Conservation (phyloP, 2,329 filamentous ascomycete species). For the Paecilomyces formosus region DNA sequence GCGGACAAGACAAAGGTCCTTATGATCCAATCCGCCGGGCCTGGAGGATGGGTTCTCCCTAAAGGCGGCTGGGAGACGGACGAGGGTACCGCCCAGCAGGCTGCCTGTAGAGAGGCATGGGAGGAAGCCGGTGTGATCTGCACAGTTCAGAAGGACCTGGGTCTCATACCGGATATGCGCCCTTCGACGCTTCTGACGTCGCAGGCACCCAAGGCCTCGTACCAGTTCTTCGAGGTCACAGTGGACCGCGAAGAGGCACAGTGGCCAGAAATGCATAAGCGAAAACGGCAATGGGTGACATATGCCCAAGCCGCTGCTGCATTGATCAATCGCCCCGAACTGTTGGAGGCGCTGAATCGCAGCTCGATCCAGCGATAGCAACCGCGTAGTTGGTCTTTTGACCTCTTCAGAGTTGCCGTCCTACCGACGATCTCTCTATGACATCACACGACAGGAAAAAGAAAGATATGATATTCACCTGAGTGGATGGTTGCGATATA, state of each 20-base stretch:
- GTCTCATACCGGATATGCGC: slow-evolving; percentile 76
- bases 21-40: slow-evolving; percentile 84
- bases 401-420: neutral
- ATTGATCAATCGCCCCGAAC: slow-evolving; percentile 71
- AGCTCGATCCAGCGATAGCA: slow-evolving; percentile 58
- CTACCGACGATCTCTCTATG: slow-evolving; percentile 5
- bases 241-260: slow-evolving; percentile 76
- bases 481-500: neutral
- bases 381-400: slow-evolving; percentile 3
- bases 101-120: slow-evolving; percentile 85
- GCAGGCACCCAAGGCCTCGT: slow-evolving; percentile 59
- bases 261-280: slow-evolving; percentile 93
- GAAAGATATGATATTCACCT: slow-evolving; percentile 4
- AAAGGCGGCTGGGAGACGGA: slow-evolving; percentile 98
- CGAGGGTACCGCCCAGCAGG: slow-evolving; percentile 78
- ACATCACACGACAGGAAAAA: slow-evolving; percentile 4
- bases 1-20: slow-evolving; percentile 80
- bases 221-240: slow-evolving; percentile 66
- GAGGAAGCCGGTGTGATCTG: slow-evolving; percentile 93
- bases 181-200: slow-evolving; percentile 44
- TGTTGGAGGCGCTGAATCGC: slow-evolving; percentile 77
- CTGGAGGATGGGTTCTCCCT: slow-evolving; percentile 91
- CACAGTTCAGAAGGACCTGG: slow-evolving; percentile 76
- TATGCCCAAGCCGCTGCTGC: slow-evolving; percentile 74
- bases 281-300: slow-evolving; percentile 82